Base-by-base conservation (phyloP, 805 yeast genomes). In the Candida lessepsii region DNA sequence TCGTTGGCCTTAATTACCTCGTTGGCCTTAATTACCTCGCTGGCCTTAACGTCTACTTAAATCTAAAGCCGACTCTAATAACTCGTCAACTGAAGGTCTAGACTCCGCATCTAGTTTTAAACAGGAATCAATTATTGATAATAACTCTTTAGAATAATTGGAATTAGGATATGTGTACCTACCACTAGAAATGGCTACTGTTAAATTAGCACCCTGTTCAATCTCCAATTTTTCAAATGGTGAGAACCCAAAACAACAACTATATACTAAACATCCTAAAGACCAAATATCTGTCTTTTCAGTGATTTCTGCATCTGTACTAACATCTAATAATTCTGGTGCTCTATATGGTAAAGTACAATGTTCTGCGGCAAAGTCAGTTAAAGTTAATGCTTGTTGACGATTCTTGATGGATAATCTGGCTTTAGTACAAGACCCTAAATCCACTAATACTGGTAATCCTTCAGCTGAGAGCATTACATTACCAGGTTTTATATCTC, bases 241-340 rank as follows among this genome's bases (percentile, higher is more conserved):
- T 3, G 96, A 85, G 21, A 72, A 71, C 0, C 84, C 83, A 63
- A 85, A 90, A 59, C 91, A 71, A 48, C 86, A 63, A 1, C 89
- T 78, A 59, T 86, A 90, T 13, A 88, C 57, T 1, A 88, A 70
- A 54, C 96, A 88, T 0, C 98, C 98, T 20, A 90, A 60, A 3
- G 95, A 83, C 98, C 98, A 90, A 18, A 91, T 78, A 59, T 90
- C 98, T 3, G 85, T 81, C 44, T 76, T 75, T 52, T 86, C 95
- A 46, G 81, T 80, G 32, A 90, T 70, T 5, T 61, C 61, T n/a
- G 76, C 60, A 29, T 83, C 82, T 1, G 86, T 75, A 31, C 77
- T 78, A 27, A 88, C 83, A 53, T 88, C 91, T 42, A 90, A 63
- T 33, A 91, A 67, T 56, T 90, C 98, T 0, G 98, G 98, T 0